Percentiles rank a stretch among this genome's conserved stretches.
These are phyloP conservation scores for Fulvia fulva DNA, from an alignment of 2,329 filamentous ascomycete species.

Conservation along the genomic window DNA sequence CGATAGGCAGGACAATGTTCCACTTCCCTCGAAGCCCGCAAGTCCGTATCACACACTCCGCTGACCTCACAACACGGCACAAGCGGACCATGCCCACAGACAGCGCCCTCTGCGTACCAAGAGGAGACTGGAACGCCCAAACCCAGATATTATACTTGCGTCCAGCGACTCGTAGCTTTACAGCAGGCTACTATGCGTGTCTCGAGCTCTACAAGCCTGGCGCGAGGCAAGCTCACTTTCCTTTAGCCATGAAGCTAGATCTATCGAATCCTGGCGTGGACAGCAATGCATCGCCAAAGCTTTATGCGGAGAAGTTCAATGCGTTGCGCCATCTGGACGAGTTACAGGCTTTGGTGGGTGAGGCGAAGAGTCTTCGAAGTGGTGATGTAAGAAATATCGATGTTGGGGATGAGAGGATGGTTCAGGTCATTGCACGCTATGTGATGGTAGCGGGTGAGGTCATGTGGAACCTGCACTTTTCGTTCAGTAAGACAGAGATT, in stretches of 20 bases:
- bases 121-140: neutral
- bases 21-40: neutral
- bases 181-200: neutral
- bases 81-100: neutral
- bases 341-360: neutral
- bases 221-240: neutral
- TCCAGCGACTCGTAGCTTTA: neutral
- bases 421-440: neutral
- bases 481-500: neutral
- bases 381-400: neutral
- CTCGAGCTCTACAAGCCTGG: neutral
- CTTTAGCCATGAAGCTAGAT: neutral
- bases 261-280: neutral
- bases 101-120: neutral
- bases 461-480: constrained; percentile 59
- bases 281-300: neutral
- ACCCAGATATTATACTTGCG: neutral
- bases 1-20: neutral
- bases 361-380: neutral
- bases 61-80: neutral
- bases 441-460: constrained; percentile 16
- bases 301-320: neutral
- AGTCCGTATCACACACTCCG: neutral
- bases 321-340: neutral
- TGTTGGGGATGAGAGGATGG: neutral